A percentile compares a stretch with the other conserved stretches of the same genome.
phyloP scores from a whole-genome alignment of 352 stramenopile genomes.

The Nothophytophthora sp. region DNA sequence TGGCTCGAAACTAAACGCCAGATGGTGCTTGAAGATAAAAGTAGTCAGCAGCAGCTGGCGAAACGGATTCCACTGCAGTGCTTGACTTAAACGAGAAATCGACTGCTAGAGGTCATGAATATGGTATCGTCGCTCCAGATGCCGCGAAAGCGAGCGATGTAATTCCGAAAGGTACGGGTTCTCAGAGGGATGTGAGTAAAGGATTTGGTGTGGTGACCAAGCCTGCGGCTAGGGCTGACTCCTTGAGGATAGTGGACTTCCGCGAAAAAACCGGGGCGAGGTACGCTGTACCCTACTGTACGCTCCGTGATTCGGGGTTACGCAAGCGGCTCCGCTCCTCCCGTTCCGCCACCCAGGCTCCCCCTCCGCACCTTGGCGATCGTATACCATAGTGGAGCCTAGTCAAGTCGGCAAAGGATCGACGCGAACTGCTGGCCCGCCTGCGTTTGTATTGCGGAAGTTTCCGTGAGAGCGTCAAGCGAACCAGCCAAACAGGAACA shows the following conservation, averaged over 20 bases:
- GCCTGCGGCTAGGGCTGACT: neutral
- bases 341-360: neutral
- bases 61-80: neutral
- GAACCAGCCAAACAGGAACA: neutral
- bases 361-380: slow-evolving; percentile 8
- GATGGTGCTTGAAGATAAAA: slow-evolving; percentile 16
- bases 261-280: too few relatives aligned
- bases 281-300: too few relatives aligned
- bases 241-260: neutral
- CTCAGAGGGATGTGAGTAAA: neutral
- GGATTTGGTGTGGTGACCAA: slow-evolving; percentile 1
- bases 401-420: slow-evolving; percentile 6
- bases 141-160: too few relatives aligned
- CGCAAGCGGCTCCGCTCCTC: neutral
- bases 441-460: slow-evolving; percentile 24
- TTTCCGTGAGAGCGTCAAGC: slow-evolving; percentile 30
- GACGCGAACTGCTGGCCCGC: slow-evolving; percentile 6
- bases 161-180: neutral
- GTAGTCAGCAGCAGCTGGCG: neutral
- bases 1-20: slow-evolving; percentile 9
- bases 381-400: slow-evolving; percentile 22
- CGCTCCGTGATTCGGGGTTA: neutral
- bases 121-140: too few relatives aligned
- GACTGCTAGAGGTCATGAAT: neutral
- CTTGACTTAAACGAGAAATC: neutral